Conservation (phyloP, 164 flowering plant genomes). For the Piper betle region DNA sequence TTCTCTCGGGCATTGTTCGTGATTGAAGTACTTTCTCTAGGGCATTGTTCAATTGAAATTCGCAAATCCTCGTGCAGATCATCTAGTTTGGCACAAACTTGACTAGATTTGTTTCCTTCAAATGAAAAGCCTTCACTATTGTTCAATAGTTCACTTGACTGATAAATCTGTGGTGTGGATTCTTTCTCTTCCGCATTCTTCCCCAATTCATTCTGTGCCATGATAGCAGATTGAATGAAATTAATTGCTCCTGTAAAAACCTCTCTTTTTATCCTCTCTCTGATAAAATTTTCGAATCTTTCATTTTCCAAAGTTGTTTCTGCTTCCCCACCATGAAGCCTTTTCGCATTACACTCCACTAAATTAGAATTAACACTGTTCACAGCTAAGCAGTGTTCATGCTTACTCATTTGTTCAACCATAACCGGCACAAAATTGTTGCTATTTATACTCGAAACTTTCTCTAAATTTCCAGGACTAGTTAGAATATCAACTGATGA, state of each 20-base stretch:
- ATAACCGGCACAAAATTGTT: neutral
- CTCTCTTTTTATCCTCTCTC: constrained; percentile 17
- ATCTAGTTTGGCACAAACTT: constrained; percentile 7
- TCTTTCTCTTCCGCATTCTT: neutral
- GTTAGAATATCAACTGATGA: neutral
- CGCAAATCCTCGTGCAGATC: constrained; percentile 18
- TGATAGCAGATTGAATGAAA: constrained; percentile 1
- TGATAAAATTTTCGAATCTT: constrained; percentile 11
- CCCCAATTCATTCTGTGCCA: neutral
- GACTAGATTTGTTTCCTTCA: neutral
- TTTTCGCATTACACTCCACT: neutral
- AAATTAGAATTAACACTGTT: too few species aligned
- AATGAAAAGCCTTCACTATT: constrained; percentile 1
- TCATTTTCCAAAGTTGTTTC: neutral
- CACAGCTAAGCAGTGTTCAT: neutral
- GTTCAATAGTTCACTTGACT: constrained; percentile 13
- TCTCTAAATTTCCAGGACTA: neutral
- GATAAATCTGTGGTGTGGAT: constrained; percentile 10
- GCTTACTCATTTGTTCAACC: neutral
- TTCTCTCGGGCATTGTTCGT: constrained; percentile 1
- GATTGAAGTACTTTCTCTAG: constrained; percentile 3
- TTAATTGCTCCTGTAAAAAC: constrained; percentile 13
- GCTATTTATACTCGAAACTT: neutral
- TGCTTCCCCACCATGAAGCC: neutral
- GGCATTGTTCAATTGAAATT: constrained; percentile 3